Conservation (phyloP, 2,329 filamentous ascomycete genomes). For the Botrytis hyacinthi region DNA sequence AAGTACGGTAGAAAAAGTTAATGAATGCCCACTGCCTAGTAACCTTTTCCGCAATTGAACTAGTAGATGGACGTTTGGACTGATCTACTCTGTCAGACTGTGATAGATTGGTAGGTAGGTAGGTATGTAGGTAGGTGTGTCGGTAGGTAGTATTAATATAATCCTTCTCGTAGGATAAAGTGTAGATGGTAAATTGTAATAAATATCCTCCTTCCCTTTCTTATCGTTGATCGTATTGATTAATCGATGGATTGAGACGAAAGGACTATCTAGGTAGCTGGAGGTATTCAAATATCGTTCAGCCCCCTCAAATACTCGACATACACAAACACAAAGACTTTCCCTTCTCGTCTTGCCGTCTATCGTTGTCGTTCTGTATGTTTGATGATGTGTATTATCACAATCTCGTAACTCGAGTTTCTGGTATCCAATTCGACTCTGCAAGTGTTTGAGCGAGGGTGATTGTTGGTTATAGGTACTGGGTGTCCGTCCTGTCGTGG, state of each 20-base stretch:
- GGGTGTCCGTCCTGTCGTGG: background rate
- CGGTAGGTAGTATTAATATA: too few relatives aligned
- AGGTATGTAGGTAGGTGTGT: too few relatives aligned
- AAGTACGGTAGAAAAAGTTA: background rate
- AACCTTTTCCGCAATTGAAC: background rate
- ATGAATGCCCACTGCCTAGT: too few relatives aligned
- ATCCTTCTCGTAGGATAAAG: background rate
- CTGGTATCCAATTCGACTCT: background rate
- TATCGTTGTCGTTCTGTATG: background rate
- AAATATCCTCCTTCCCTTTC: background rate
- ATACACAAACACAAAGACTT: background rate
- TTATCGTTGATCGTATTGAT: background rate
- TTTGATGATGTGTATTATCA: background rate
- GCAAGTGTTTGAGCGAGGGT: background rate
- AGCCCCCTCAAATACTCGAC: background rate
- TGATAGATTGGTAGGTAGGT: background rate
- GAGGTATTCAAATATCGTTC: background rate
- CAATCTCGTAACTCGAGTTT: background rate
- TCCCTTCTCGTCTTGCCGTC: background rate
- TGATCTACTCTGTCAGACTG: background rate
- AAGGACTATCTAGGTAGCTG: too few relatives aligned
- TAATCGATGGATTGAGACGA: background rate
- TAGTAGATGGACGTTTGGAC: background rate
- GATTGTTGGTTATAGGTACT: background rate
- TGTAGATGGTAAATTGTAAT: background rate